Conservation (phyloP, 768 basidiomycete genomes). For the Agrocybe praecox region DNA sequence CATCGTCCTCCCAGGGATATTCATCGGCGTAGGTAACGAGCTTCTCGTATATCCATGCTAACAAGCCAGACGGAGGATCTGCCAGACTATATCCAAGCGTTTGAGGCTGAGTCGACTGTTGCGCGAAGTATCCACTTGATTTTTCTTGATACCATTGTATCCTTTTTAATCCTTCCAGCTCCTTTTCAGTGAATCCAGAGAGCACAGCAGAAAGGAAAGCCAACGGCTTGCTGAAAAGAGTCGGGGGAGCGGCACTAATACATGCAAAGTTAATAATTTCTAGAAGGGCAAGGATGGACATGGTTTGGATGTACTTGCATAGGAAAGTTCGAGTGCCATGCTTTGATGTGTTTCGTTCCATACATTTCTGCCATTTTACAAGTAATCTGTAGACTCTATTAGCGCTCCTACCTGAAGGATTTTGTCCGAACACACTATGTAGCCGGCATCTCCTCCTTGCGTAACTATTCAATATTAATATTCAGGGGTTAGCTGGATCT, state of each 20-base stretch:
- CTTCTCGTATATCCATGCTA: conserved; percentile 60
- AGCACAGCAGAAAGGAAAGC: conserved; percentile 27
- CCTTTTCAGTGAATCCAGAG: conserved; percentile 29
- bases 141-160: conserved; percentile 26
- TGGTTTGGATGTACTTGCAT: conserved; percentile 27
- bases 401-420: no score
- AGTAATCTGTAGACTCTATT: conserved; percentile 22
- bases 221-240: conserved; percentile 22
- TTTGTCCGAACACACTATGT: conserved; percentile 24
- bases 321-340: conserved; percentile 53
- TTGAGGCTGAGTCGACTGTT: conserved; percentile 51
- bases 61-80: conserved; percentile 58
- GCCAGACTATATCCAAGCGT: conserved; percentile 55
- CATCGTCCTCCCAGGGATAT: conserved; percentile 63
- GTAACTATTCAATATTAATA: conserved; percentile 29
- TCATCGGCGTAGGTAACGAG: conserved; percentile 48
- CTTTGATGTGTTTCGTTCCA: conserved; percentile 43
- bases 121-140: conserved; percentile 39
- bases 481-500: not conserved
- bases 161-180: conserved; percentile 34
- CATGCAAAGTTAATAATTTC: not conserved
- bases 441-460: conserved; percentile 53
- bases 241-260: conserved; percentile 21
- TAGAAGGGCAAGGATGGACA: not conserved
- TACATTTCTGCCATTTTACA: conserved; percentile 27